Evolutionary conservation across 2,329 filamentous ascomycete species (phyloP), one percentile per base, ranked within the genome.

Genomic region (Sporothrix phasma): DNA sequence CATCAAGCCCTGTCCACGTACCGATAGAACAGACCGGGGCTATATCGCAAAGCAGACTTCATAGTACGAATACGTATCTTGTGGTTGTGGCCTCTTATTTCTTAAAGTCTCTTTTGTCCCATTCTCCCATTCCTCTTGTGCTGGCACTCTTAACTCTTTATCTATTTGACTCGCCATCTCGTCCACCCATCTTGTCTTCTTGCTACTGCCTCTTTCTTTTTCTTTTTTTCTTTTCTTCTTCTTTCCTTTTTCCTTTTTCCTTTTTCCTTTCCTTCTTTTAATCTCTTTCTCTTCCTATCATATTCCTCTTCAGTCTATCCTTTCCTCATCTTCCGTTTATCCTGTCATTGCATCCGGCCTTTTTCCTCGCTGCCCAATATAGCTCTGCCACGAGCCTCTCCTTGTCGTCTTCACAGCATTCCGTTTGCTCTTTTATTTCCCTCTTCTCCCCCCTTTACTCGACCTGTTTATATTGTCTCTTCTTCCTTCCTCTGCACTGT

Each of bases 31-130:
- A 58, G 49, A 19, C 51, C 29, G 58, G 19, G 46, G 24, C 49
- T 61, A 65, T 62, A 65, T 58, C 41, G 51, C 63, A 43, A 26
- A 34, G 6, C 24, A n/a, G 22, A 61, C 11, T 5, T 15, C 22
- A 53, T 47, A 49, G 49, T 4, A 58, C 31, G 22, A 39, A 56
- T 39, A 63, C 39, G 29, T 17, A 34, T 46, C 45, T 26, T 8
- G n/a, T 29, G 13, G n/a, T n/a, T 61, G 29, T 24, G 19, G 11
- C 37, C 34, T 47, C 26, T 53, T 39, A 15, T 45, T 47, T 58
- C 10, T 49, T 29, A 56, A 56, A 34, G 7, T 56, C 31, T 19
- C 37, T 39, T 54, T 43, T 54, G 41, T 43, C 31, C 24, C 39
- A 17, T 41, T 19, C 22, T 22, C 46, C 22, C 13, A 37, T 62